phyloP scores from a whole-genome alignment of 805 yeast genomes.

The Lipomyces starkeyi region DNA sequence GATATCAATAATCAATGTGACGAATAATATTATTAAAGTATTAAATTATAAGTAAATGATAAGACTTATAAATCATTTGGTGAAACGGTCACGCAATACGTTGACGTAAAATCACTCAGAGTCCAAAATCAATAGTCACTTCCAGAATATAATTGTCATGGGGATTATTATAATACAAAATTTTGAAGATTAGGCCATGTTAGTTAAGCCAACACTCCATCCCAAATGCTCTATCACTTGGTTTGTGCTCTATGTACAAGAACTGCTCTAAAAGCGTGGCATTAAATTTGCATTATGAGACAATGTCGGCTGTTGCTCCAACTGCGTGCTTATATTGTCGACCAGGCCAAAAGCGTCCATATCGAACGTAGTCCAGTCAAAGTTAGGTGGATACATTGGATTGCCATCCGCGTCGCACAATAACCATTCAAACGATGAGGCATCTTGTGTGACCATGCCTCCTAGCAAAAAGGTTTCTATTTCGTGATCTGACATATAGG shows the following conservation, averaged over 20 bases:
- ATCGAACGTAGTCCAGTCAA: constrained; percentile 1
- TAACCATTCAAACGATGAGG: background rate
- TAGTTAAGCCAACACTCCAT: background rate
- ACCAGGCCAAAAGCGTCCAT: background rate
- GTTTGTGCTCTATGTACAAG: background rate
- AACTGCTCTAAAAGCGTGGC: background rate
- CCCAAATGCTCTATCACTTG: background rate
- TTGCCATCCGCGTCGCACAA: background rate
- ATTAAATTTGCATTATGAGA: background rate
- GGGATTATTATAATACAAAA: background rate
- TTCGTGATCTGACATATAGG: constrained; percentile 14
- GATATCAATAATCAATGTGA: too few species aligned
- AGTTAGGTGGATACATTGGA: background rate
- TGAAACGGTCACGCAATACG: too few species aligned
- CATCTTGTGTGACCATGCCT: constrained; percentile 6
- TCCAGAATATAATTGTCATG: too few species aligned
- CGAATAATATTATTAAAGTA: too few species aligned
- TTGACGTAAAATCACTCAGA: too few species aligned
- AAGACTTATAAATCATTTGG: too few species aligned
- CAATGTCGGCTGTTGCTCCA: background rate
- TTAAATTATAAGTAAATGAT: too few species aligned
- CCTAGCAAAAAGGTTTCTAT: constrained; percentile 14
- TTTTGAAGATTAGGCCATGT: background rate
- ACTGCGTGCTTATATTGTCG: background rate
- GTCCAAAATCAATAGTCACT: too few species aligned